Base-by-base conservation (phyloP, 768 basidiomycete genomes). In the Boletus sp. region DNA sequence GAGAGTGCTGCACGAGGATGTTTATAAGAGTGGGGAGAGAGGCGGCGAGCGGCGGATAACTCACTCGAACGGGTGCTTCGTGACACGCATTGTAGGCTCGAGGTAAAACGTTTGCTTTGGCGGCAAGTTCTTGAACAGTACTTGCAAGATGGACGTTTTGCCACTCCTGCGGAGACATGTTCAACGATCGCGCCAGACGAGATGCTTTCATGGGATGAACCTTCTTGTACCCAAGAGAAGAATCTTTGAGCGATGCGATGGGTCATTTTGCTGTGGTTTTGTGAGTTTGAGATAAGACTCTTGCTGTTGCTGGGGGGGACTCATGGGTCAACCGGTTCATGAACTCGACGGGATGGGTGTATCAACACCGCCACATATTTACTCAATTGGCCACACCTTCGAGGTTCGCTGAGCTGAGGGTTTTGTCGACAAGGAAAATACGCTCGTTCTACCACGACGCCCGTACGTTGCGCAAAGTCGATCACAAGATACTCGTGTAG, bases 41-140 rank as follows among this genome's bases (percentile, higher is more conserved):
- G 9, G 3, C 5, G 27, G 7, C 14, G n/a, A 11, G 9, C 19
- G 17, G 41, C 14, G 9, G 33, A 34, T 30, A 62, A 73, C 91
- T 72, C 70, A 97, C 94, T 97, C 89, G 71, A 90, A 87, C 33
- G 75, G 69, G 65, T 87, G 83, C 64, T 86, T 91, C 45, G 79
- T 79, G 42, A 90, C 78, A 49, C 87, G 83, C 72, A 85, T 85
- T 1, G 93, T 94, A 2, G 90, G 83, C 64, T 96, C 94, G 59
- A 97, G 81, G 72, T 87, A 97, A 66, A 96, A 91, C 0, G 91
- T 86, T 60, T 96, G 87, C 64, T 90, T 93, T 0, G 90, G 81
- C 0, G 84, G 79, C 42, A 93, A 75, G 57, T 85, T 78, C 60
- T 94, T 85, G 77, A 98, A 96, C n/a, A 97, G 80, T 33, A 95